phyloP scores from a whole-genome alignment of 1,284 basidiomycete genomes.

The Austroboletus rostrupii region DNA sequence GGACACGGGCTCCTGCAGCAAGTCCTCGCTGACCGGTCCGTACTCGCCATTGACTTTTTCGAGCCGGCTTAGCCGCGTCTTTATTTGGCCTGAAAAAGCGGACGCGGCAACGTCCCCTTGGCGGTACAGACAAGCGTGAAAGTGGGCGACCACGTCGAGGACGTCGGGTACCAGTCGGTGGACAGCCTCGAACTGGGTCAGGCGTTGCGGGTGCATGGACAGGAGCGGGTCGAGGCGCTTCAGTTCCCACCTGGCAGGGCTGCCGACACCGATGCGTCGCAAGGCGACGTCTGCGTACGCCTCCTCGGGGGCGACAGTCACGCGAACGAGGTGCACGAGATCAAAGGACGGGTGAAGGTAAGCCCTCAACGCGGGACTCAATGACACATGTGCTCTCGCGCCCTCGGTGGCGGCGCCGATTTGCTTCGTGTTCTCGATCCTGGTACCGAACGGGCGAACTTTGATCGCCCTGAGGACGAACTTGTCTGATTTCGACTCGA shows the following conservation, averaged over 20 bases:
- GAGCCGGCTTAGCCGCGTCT: slow-evolving; percentile 9
- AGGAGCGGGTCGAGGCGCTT: slow-evolving; percentile 18
- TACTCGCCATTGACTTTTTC: background rate
- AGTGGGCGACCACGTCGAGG: slow-evolving; percentile 18
- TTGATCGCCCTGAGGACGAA: slow-evolving; percentile 10
- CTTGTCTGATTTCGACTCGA: background rate
- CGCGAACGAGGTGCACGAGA: background rate
- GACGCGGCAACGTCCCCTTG: background rate
- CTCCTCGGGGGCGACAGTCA: slow-evolving; percentile 4
- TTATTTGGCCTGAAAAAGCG: slow-evolving; percentile 13
- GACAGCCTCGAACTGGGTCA: slow-evolving; percentile 6
- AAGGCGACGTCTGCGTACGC: slow-evolving; percentile 12
- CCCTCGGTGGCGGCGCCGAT: background rate
- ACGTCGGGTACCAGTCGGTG: background rate
- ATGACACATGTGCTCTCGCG: slow-evolving; percentile 13
- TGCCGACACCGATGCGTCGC: background rate
- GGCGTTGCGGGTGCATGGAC: slow-evolving; percentile 1
- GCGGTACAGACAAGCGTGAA: slow-evolving; percentile 22
- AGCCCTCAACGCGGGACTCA: slow-evolving; percentile 10
- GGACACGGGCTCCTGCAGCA: slow-evolving; percentile 8
- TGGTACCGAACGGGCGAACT: slow-evolving; percentile 11
- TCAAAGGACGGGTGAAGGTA: slow-evolving; percentile 11
- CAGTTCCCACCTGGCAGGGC: slow-evolving; percentile 18
- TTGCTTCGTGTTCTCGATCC: slow-evolving; percentile 9
- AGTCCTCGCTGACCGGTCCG: slow-evolving; percentile 8